Conservation (phyloP, 179 eudicot species). For the Corrigiola litoralis region DNA sequence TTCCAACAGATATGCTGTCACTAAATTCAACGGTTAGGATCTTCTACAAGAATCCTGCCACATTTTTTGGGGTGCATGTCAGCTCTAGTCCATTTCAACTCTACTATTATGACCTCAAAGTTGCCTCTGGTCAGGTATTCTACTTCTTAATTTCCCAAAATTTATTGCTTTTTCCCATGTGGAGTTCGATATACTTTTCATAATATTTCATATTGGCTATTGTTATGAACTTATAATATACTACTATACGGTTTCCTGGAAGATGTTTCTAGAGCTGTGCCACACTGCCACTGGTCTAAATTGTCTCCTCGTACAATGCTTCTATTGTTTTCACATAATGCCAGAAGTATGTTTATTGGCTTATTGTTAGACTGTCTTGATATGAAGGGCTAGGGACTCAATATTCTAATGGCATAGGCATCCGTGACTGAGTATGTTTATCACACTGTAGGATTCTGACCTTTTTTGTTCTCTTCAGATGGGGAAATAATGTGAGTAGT, state of each 20-base stretch:
- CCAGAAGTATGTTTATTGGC: background rate
- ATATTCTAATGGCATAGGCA: background rate
- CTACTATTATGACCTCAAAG: conserved; percentile 45
- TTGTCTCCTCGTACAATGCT: too few relatives aligned
- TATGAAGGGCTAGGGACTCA: background rate
- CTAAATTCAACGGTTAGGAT: conserved; percentile 68
- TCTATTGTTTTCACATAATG: too few relatives aligned
- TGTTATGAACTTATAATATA: too few relatives aligned
- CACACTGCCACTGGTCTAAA: too few relatives aligned
- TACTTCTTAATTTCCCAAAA: background rate
- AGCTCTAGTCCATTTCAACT: conserved; percentile 55
- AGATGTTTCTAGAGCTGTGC: too few relatives aligned
- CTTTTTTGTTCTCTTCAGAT: background rate
- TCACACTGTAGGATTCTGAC: background rate
- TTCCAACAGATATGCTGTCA: conserved; percentile 48
- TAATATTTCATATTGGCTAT: background rate
- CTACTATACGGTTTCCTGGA: too few relatives aligned
- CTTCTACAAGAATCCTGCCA: conserved; percentile 55
- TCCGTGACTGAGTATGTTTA: background rate
- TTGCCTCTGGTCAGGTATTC: conserved; percentile 63
- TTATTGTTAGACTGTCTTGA: background rate
- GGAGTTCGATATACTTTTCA: background rate
- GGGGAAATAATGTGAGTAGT: background rate
- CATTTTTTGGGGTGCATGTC: conserved; percentile 80
- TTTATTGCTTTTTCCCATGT: background rate